Conservation (phyloP, 805 yeast genomes). For the Candida bentonensis region DNA sequence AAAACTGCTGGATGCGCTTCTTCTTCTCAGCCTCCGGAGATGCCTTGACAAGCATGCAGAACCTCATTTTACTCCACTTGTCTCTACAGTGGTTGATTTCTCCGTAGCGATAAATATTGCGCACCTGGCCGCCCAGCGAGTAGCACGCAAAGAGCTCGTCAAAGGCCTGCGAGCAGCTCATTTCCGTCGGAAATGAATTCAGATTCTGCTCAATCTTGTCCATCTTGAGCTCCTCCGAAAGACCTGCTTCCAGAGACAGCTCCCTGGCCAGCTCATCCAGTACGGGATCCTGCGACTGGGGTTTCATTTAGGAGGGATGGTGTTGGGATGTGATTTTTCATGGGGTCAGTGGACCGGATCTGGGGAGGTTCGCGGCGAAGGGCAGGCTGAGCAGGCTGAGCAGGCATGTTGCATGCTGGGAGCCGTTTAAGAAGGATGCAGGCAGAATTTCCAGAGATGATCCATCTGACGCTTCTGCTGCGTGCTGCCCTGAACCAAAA, state of each 20-base stretch:
- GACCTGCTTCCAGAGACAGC: not conserved
- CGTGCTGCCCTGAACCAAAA: too few relatives aligned
- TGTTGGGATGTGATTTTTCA: too few relatives aligned
- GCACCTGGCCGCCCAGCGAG: constrained; percentile 80
- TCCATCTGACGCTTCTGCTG: too few relatives aligned
- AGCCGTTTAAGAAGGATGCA: too few relatives aligned
- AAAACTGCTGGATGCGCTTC: constrained; percentile 49
- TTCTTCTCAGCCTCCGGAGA: constrained; percentile 39
- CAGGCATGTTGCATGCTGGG: too few relatives aligned
- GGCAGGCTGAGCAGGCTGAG: too few relatives aligned
- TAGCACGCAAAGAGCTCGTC: constrained; percentile 79
- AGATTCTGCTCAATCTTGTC: not conserved
- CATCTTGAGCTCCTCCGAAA: not conserved
- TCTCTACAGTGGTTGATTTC: constrained; percentile 55
- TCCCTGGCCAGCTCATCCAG: not conserved
- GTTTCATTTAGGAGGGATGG: too few relatives aligned
- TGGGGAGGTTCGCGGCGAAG: too few relatives aligned
- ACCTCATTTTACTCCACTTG: constrained; percentile 63
- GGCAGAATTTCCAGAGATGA: too few relatives aligned
- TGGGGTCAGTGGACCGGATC: too few relatives aligned
- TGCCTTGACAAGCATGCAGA: constrained; percentile 53
- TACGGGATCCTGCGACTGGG: not conserved
- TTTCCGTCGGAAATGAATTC: constrained; percentile 26
- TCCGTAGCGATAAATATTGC: constrained; percentile 76
- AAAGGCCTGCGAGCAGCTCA: constrained; percentile 71